Base-by-base conservation (phyloP, 2,329 filamentous ascomycete genomes). In the Phaeosphaeriaceae sp. region DNA sequence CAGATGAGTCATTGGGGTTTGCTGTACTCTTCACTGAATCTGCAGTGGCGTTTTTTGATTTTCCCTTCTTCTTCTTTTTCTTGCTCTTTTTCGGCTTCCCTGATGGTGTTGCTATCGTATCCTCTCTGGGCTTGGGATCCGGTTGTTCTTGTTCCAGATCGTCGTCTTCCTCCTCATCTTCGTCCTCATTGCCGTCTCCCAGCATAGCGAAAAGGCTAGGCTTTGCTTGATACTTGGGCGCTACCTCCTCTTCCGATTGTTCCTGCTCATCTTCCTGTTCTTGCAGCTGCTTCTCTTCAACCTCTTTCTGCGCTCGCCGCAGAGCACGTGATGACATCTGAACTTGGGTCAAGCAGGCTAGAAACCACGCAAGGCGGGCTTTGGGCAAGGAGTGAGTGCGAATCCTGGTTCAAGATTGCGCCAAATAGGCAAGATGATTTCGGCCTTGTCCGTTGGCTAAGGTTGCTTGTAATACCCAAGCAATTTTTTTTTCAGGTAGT, bases 281-380 rank as follows among this genome's bases (percentile, higher is more conserved):
- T 32, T 75, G 68, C 38, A 79, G 77, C 56, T 80, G 76, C 63
- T 80, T 79, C 67, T 83, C 79, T 64, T 85, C 84, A 50, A 80
- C 80, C 75, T 86, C 82, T 56, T 80, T 80, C 66, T 87, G 84
- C 46, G 85, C 78, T 66, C 85, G 85, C 20, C 85, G 80, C 45
- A 88, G 72, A n/a, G 85, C 85, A 57, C 86, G 81, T 15, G 84
- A 84, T 35, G 85, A 87, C 85, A 88, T 88, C 32, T 40, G n/a
- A 21, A 8, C 7, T 59, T 37, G 23, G 41, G 15, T 21, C 30
- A 54, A 50, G 54, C 11, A 26, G 11, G 6, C 23, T 26, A 11
- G 23, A 26, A 26, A 11, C 5, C 7, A 26, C 7, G 7, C 23
- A 26, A 26, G 11, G 23, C 11, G 23, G 2, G 11, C 7, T 26